Evolutionary conservation across 257 asterid species (phyloP).

Genomic region (Solanum paucissectum): DNA sequence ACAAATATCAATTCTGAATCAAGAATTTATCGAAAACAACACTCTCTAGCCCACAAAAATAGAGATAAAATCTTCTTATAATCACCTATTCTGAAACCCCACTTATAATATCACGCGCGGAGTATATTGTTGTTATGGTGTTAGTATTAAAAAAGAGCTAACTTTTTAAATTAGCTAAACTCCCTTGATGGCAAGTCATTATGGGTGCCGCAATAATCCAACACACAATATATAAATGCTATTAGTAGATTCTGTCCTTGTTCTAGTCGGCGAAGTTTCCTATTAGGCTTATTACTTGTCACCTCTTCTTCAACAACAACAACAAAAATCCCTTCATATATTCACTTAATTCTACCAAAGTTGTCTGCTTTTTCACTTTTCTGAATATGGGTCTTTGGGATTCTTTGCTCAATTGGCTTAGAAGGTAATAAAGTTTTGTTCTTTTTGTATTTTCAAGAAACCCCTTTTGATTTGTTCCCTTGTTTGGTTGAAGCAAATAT

Average conservation of each 20-base stretch:
- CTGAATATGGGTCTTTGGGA: constrained; percentile 69
- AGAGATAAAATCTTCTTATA: not conserved
- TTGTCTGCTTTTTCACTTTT: not conserved
- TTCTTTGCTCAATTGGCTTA: constrained; percentile 73
- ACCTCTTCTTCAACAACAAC: not conserved
- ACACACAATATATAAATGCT: not conserved
- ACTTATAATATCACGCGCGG: fast-evolving
- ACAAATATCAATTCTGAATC: not conserved
- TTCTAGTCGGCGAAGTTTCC: constrained; percentile 8
- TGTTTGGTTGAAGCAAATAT: not conserved
- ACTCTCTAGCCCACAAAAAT: not conserved
- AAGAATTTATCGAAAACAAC: fast-evolving
- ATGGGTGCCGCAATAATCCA: not conserved
- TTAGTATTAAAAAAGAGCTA: not conserved
- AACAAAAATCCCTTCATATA: not conserved
- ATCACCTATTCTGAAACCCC: too few species aligned
- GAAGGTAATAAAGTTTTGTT: constrained; percentile 36
- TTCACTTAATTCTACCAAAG: not conserved
- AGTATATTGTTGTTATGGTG: not conserved
- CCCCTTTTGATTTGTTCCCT: not conserved
- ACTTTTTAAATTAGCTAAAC: not conserved
- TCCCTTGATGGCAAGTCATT: not conserved
- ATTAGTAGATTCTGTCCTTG: not conserved
- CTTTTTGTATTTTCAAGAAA: not conserved
- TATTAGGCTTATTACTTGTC: not conserved